Evolutionary conservation across 306 rosid species (phyloP).

Genomic region (Rosa persica): DNA sequence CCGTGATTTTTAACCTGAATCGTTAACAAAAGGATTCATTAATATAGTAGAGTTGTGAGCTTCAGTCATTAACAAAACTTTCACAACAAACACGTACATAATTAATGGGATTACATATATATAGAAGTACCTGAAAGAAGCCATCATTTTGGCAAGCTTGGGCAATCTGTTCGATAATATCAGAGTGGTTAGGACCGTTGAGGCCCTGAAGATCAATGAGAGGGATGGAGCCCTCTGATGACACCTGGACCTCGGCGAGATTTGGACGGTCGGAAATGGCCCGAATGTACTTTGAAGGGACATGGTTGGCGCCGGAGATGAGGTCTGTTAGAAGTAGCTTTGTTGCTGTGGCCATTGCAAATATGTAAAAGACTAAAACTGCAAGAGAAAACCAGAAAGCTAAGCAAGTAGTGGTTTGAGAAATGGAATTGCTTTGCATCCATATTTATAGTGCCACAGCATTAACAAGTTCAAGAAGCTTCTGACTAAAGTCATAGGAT

Average conservation of each 20-base stretch:
- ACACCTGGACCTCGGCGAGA: slow-evolving; percentile 15
- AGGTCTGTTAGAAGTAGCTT: slow-evolving; percentile 38
- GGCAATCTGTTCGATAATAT: slow-evolving; percentile 36
- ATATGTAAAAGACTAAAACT: background rate
- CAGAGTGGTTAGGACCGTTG: slow-evolving; percentile 35
- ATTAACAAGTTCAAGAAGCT: background rate
- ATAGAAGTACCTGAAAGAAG: slow-evolving; percentile 39
- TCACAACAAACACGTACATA: background rate
- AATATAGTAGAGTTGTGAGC: background rate
- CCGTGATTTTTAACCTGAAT: slow-evolving; percentile 50
- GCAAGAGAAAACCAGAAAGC: background rate
- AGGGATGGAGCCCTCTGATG: slow-evolving; percentile 29
- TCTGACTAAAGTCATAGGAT: background rate
- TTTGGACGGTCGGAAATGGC: slow-evolving; percentile 49
- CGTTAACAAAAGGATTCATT: background rate
- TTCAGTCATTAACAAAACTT: background rate
- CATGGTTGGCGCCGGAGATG: slow-evolving; percentile 18
- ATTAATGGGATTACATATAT: background rate
- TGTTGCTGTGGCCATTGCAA: slow-evolving; percentile 19
- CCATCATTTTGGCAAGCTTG: slow-evolving; percentile 41
- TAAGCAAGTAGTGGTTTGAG: background rate
- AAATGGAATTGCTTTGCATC: background rate
- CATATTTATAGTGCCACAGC: background rate
- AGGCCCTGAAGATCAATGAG: slow-evolving; percentile 45
- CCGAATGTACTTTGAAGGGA: slow-evolving; percentile 44